Conservation (phyloP, 805 yeast genomes). For the Spathaspora gorwiae region DNA sequence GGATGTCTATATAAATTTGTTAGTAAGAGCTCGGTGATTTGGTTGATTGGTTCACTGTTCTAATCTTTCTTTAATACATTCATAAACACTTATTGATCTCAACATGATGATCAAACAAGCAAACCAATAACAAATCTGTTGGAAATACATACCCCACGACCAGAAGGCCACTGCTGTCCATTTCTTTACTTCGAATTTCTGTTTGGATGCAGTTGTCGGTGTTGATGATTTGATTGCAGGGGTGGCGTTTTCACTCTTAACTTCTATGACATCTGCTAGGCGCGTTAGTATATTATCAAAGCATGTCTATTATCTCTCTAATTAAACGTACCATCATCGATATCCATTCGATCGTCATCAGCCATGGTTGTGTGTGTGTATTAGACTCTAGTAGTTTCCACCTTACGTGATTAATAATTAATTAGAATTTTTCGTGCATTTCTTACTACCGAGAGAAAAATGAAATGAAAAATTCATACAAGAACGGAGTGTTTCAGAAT, state of each 20-base stretch:
- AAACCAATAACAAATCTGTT: not conserved
- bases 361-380: not conserved
- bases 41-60: not conserved
- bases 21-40: conserved; percentile 9
- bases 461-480: no score
- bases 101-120: not conserved
- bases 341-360: conserved; percentile 4
- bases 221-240: not conserved
- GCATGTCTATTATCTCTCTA: no score
- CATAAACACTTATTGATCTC: no score
- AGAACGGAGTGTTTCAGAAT: no score
- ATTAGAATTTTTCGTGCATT: no score
- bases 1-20: conserved; percentile 47
- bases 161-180: conserved; percentile 99
- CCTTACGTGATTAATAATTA: no score
- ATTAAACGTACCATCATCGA: not conserved
- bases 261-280: not conserved
- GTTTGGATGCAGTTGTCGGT: conserved; percentile 28
- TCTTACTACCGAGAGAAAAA: no score
- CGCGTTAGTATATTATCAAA: not conserved
- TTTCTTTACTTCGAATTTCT: conserved; percentile 87
- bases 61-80: not conserved
- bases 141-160: conserved; percentile 77
- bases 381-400: no score
- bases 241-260: not conserved